Conservation (phyloP, 257 asterid genomes). For the Apocynum venetum region DNA sequence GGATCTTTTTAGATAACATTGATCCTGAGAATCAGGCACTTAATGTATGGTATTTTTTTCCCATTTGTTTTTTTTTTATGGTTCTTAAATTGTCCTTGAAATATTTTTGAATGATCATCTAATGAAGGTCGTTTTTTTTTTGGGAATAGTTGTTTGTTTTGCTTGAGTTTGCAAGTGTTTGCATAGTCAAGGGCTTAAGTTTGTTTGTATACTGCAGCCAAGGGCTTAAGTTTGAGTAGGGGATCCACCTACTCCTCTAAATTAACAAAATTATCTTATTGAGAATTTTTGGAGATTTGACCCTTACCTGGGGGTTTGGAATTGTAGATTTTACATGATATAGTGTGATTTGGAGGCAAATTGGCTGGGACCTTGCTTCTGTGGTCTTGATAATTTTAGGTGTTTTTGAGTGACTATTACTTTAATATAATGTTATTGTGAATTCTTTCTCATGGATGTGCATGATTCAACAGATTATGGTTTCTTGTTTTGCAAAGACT, state of each 20-base stretch:
- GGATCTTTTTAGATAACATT: constrained; percentile 29
- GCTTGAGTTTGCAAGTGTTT: background rate
- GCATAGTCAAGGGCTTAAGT: too few relatives aligned
- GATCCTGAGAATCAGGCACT: constrained; percentile 34
- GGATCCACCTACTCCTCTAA: background rate
- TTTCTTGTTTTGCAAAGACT: constrained; percentile 38
- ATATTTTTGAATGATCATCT: background rate
- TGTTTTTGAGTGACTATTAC: background rate
- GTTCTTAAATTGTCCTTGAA: background rate
- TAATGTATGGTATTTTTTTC: constrained; percentile 9
- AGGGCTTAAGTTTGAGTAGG: background rate
- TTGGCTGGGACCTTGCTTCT: background rate
- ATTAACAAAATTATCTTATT: background rate
- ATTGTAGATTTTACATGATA: background rate
- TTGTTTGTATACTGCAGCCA: background rate
- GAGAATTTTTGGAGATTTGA: background rate
- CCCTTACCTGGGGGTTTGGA: background rate
- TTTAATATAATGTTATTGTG: background rate
- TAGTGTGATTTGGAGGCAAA: background rate
- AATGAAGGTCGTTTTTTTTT: background rate
- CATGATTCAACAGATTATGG: constrained; percentile 23
- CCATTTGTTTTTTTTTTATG: background rate
- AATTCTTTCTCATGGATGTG: background rate
- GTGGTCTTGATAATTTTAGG: background rate
- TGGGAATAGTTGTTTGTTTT: background rate